phyloP scores from a whole-genome alignment of 176 grass and related monocot species.

The Calamus simplicifolius region DNA sequence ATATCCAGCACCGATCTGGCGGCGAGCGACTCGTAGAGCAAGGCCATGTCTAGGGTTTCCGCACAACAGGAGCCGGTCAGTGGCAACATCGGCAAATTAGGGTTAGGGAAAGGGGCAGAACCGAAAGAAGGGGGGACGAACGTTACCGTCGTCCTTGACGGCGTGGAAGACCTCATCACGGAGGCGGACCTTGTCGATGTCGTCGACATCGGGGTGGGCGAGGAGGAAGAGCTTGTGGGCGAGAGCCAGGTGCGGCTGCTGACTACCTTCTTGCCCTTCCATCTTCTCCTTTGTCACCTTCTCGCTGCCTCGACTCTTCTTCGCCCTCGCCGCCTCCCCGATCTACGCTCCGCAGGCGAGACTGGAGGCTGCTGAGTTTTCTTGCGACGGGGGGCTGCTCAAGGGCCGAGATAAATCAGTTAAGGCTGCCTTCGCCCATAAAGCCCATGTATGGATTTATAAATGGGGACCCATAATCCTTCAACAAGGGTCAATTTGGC shows the following conservation, averaged over 20 bases:
- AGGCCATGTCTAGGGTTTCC: constrained; percentile 55
- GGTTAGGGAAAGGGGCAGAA: neutral
- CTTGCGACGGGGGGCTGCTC: too few species aligned
- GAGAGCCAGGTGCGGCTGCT: constrained; percentile 72
- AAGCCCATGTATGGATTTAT: too few species aligned
- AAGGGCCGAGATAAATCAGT: too few species aligned
- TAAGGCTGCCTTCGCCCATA: too few species aligned
- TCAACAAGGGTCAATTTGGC: too few species aligned
- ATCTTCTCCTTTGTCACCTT: constrained; percentile 27
- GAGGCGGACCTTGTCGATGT: constrained; percentile 86
- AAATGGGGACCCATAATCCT: too few species aligned
- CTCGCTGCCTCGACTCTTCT: neutral
- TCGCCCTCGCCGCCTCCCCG: neutral
- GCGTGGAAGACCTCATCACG: constrained; percentile 69
- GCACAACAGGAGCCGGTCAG: constrained; percentile 4
- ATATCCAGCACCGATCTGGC: constrained; percentile 56
- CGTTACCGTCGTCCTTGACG: constrained; percentile 68
- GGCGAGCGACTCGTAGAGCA: constrained; percentile 65
- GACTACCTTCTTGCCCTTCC: constrained; percentile 50
- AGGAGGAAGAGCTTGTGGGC: constrained; percentile 88
- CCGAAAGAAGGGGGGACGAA: neutral
- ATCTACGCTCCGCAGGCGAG: too few species aligned
- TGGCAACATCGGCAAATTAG: neutral
- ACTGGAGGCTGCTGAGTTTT: too few species aligned
- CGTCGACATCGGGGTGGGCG: constrained; percentile 64